Evolutionary conservation across 495 filamentous ascomycete species (phyloP).

Genomic region (Trichoderma reesei): DNA sequence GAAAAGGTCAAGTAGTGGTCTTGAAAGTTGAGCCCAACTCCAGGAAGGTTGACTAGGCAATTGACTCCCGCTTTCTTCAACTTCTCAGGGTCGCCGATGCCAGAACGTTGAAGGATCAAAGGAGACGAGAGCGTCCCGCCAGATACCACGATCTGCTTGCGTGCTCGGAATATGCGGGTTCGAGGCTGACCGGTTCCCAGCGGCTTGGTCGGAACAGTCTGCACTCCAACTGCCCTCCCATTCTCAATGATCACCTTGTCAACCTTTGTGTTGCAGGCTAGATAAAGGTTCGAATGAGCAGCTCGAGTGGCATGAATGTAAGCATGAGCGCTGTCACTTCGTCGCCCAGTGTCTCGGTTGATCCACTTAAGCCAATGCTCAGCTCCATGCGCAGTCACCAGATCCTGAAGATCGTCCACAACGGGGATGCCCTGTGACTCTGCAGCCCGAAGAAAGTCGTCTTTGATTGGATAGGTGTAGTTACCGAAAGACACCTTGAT

Average conservation of each 20-base stretch:
- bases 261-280: slow-evolving; percentile 73
- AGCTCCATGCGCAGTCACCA: slow-evolving; percentile 52
- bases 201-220: slow-evolving; percentile 38
- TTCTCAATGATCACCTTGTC: slow-evolving; percentile 71
- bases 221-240: slow-evolving; percentile 53
- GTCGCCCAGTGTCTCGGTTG: slow-evolving; percentile 57
- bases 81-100: slow-evolving; percentile 63
- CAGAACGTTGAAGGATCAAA: slow-evolving; percentile 66
- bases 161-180: slow-evolving; percentile 52
- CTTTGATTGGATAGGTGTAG: slow-evolving; percentile 59
- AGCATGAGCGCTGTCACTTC: slow-evolving; percentile 66
- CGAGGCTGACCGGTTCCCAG: slow-evolving; percentile 31
- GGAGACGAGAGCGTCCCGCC: slow-evolving; percentile 73
- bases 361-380: slow-evolving; percentile 60
- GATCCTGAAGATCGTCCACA: slow-evolving; percentile 60
- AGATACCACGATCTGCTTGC: slow-evolving; percentile 72
- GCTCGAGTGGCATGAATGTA: slow-evolving; percentile 62
- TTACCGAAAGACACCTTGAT: slow-evolving; percentile 84
- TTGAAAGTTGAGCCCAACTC: slow-evolving; percentile 76
- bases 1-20: slow-evolving; percentile 80
- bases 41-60: slow-evolving; percentile 67
- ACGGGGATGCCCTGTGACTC: slow-evolving; percentile 68
- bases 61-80: slow-evolving; percentile 59
- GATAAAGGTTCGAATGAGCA: slow-evolving; percentile 59
- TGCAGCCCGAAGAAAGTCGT: slow-evolving; percentile 71